phyloP scores from a whole-genome alignment of 768 basidiomycete species.

The Sistotremastrum suecicum region DNA sequence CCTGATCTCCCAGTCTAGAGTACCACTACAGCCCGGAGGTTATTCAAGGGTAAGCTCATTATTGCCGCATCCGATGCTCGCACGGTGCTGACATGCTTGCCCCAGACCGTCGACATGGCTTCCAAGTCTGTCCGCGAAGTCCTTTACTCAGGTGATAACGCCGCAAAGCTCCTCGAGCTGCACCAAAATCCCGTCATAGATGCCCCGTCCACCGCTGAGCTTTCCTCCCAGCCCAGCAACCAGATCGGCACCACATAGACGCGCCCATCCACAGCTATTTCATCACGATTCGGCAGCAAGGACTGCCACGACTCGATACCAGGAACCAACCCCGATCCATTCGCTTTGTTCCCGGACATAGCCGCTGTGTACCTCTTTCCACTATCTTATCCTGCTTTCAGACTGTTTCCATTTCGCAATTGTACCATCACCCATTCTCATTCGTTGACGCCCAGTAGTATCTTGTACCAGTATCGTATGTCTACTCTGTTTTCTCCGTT shows the following conservation, averaged over 20 bases:
- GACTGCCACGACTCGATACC: no score
- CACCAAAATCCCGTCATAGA: conserved; percentile 20
- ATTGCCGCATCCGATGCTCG: conserved; percentile 21
- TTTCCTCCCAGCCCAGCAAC: conserved; percentile 8
- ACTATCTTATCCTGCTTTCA: conserved; percentile 11
- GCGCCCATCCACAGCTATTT: conserved; percentile 29
- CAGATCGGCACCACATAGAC: conserved; percentile 19
- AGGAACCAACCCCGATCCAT: no score
- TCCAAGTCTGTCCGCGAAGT: conserved; percentile 59
- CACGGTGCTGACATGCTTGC: conserved; percentile 1
- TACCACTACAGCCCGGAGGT: conserved; percentile 43
- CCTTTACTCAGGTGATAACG: conserved; percentile 56
- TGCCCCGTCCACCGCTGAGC: conserved; percentile 8
- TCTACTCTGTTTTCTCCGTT: no score
- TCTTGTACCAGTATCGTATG: no score
- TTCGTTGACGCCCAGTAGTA: neutral
- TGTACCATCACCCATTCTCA: neutral
- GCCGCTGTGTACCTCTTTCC: neutral
- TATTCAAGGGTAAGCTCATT: conserved; percentile 33
- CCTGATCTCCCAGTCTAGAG: conserved; percentile 54
- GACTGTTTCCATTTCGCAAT: conserved; percentile 5
- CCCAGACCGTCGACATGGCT: conserved; percentile 54
- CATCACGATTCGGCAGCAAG: no score
- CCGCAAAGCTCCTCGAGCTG: conserved; percentile 46
- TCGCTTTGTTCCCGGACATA: no score